Conservation (phyloP, 2,329 filamentous ascomycete species). For the Chaetomium olivaceum region DNA sequence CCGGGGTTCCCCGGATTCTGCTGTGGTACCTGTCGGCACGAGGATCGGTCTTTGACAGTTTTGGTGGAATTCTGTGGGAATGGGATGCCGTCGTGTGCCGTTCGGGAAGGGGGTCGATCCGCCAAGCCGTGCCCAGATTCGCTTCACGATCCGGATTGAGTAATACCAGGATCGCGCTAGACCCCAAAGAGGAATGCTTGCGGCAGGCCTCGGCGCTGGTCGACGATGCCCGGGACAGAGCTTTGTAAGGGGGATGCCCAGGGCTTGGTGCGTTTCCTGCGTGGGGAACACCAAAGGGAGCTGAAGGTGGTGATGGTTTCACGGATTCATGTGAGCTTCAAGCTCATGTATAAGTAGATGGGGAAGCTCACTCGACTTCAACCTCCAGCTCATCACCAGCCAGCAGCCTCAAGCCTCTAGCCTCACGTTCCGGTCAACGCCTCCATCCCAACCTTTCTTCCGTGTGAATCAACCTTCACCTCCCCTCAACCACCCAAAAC, state of each 20-base stretch:
- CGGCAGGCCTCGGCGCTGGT: conserved; percentile 16
- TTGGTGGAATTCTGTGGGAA: neutral
- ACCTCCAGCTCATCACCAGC: conserved; percentile 4
- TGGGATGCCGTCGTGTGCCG: neutral
- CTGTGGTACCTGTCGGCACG: neutral
- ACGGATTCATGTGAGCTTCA: neutral
- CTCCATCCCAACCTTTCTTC: neutral
- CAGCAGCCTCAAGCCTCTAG: neutral
- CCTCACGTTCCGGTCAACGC: neutral
- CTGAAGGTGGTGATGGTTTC: neutral
- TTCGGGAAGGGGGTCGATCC: conserved; percentile 5
- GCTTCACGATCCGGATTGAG: conserved; percentile 7
- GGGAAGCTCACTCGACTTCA: neutral
- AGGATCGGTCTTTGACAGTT: neutral
- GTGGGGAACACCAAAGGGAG: neutral
- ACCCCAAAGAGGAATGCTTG: conserved; percentile 16
- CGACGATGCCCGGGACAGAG: neutral
- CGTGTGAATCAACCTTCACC: neutral
- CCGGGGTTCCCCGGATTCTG: neutral
- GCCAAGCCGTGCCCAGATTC: conserved; percentile 7
- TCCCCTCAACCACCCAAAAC: neutral
- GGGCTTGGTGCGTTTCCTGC: neutral
- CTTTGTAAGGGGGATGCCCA: neutral
- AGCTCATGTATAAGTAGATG: conserved; percentile 16
- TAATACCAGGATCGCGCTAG: neutral